Base-by-base conservation (phyloP, 176 grass and related monocot genomes). In the Oropetium thomaeum region DNA sequence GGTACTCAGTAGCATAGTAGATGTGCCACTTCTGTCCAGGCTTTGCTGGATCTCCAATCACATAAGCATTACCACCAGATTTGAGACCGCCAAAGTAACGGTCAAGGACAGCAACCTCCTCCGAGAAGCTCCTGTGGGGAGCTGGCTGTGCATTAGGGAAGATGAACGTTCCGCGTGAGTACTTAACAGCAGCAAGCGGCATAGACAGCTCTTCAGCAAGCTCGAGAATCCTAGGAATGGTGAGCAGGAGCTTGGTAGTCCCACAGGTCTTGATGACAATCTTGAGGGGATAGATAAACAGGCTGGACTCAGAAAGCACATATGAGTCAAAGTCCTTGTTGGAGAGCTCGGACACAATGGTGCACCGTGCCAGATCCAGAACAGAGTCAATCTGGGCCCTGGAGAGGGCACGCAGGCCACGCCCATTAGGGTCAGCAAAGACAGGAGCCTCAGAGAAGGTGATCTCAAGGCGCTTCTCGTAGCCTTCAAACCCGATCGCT, bases 181-280 rank as follows among this genome's bases (percentile, higher is more conserved):
- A 93, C 65, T 93, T 93, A 4, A 81, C 90, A 41, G 90, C 78
- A 66, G 79, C 73, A 79, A 90, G 48, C 4, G 87, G 47, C 81
- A 93, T 80, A 26, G 81, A 93, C 51, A 93, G 63, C 81, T 82
- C 90, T 42, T 81, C 84, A 62, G 90, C 90, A 63, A 93, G 90
- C 81, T 93, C 84, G 39, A 93, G 84, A 41, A 93, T 87, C 55
- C 77, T 87, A 11, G 90, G 90, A 84, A 93, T 87, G 49, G 90
- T 84, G 25, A 87, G 87, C 72, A 93, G 78, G 35, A 93, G 90
- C 74, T 84, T 93, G 39, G 90, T 93, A 35, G 90, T 93, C 2
- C 90, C 90, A 73, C 90, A 93, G 35, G 90, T 93, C 84, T 93
- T 93, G 47, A 93, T 77, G 60, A 93, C 88, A 54, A 93, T 55